Evolutionary conservation across 768 basidiomycete genomes (phyloP), one percentile per base, ranked within the genome.

Genomic region (Phylloporus scabripes): DNA sequence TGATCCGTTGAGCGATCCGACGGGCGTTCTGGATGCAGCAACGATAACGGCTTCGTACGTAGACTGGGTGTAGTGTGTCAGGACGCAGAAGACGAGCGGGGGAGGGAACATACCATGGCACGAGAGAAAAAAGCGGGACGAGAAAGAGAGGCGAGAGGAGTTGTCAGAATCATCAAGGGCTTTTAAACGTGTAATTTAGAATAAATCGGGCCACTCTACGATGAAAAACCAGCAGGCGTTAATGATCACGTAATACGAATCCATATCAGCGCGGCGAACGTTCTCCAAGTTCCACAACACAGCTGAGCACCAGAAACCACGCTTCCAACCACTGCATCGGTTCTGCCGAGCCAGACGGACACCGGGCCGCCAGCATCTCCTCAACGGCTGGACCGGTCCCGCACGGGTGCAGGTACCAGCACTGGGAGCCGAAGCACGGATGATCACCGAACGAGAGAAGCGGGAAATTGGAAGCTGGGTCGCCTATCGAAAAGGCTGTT

Each of bases 331-430:
- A 86, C 43, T 38, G 42, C 24, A 52, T 26, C 2, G 45, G 44
- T 38, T 41, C 41, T 23, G 57, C 62, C 10, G 72, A 39, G 21
- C 42, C 51, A 17, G 48, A 26, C 32, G 34, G 28, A 14, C 32
- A 31, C 64, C 50, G 38, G 52, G 81, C 85, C 18, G 60, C 56
- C 67, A 92, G 62, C 18, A 95, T 69, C 66, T 94, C 92, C 20
- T 71, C 69, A 1, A 95, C 79, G 1, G 81, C 79, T 29, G 65
- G 66, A 9, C 75, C 74, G 4, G 83, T 87, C 63, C 88, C 82
- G 63, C 92, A 95, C 9, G 92, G 92, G 63, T 95, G 92, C 33
- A 95, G 71, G 60, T 83, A 90, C 90, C 90, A 95, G 48, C 80
- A 83, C 8, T 84, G 82, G 2, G 71, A 79, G 18, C 82, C 84